Conservation (phyloP, 2,329 filamentous ascomycete genomes). For the Aureobasidium sp. region DNA sequence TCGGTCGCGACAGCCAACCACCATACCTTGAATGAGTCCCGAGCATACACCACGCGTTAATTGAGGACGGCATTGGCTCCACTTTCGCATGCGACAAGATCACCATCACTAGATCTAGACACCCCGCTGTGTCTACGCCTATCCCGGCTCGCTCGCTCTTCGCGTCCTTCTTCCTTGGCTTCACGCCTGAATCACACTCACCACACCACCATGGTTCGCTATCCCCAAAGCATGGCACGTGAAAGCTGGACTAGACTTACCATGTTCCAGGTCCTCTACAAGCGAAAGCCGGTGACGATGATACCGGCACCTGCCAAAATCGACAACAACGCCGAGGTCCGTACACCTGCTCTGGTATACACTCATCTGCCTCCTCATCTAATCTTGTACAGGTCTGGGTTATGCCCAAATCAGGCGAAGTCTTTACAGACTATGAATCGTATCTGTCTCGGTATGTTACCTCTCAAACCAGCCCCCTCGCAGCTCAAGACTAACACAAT, state of each 20-base stretch:
- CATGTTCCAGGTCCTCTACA: slow-evolving; percentile 70
- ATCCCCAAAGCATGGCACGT: background rate
- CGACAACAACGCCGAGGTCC: slow-evolving; percentile 76
- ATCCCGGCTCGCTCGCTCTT: background rate
- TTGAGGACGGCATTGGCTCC: slow-evolving; percentile 4
- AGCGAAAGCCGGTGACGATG: slow-evolving; percentile 88
- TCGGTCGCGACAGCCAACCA: slow-evolving; percentile 25
- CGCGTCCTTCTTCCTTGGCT: background rate
- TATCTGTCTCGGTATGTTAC: slow-evolving; percentile 68
- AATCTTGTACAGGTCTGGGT: slow-evolving; percentile 65
- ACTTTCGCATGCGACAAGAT: slow-evolving; percentile 1
- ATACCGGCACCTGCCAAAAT: slow-evolving; percentile 62
- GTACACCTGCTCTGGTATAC: slow-evolving; percentile 18
- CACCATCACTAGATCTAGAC: background rate
- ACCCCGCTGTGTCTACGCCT: background rate
- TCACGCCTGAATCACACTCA: background rate
- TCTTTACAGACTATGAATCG: slow-evolving; percentile 81
- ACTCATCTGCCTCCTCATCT: background rate
- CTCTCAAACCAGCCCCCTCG: background rate
- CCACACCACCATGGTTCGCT: slow-evolving; percentile 12
- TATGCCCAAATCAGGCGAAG: slow-evolving; percentile 80
- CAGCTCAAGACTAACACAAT: slow-evolving; percentile 16
- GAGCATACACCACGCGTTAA: background rate
- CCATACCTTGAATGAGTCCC: background rate
- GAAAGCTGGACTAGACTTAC: background rate